Base-by-base conservation (phyloP, 1,284 basidiomycete species). In the Cutaneotrichosporon spelunceum region DNA sequence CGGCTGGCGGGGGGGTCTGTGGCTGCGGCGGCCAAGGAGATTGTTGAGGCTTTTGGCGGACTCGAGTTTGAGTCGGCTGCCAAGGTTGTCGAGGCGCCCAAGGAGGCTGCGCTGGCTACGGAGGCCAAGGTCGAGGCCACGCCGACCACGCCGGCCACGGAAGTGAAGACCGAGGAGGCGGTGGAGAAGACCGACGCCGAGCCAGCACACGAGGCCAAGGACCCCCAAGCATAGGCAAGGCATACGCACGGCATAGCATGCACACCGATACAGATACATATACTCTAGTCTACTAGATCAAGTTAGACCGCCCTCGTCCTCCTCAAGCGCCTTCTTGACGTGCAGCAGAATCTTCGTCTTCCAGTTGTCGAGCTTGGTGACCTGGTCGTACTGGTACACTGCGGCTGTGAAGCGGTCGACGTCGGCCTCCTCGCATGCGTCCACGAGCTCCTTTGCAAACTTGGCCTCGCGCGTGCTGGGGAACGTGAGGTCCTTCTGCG, bases 331-430 rank as follows among this genome's bases (percentile, higher is more conserved):
- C 75, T 84, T 85, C 84, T 96, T 97, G 78, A 96, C 87, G 80
- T 89, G 89, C 70, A 96, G 81, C 69, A 98, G 77, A 56, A 97
- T 88, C 36, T 79, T 83, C 42, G 93, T 96, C 84, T 96, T 96
- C 92, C 92, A 96, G 79, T 89, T 90, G 78, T 97, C 93, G 71
- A 97, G 80, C 79, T 91, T 92, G 47, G 86, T 89, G 63, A 95
- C 85, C 72, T 91, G 87, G 77, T 95, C 92, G 75, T 86, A 96
- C 74, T 92, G 90, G 54, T 85, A 85, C 21, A 93, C 87, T 7
- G 90, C 91, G 9, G 66, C 70, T 3, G 72, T 76, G 77, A 89
- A 96, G 14, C 82, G 80, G 70, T 93, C 89, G 24, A 83, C 76
- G 71, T 97, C 92, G 5, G 88, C 89, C 34, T 83, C 83, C 65